Evolutionary conservation across 805 yeast genomes (phyloP).

Genomic region (Suhomyces vadensis): DNA sequence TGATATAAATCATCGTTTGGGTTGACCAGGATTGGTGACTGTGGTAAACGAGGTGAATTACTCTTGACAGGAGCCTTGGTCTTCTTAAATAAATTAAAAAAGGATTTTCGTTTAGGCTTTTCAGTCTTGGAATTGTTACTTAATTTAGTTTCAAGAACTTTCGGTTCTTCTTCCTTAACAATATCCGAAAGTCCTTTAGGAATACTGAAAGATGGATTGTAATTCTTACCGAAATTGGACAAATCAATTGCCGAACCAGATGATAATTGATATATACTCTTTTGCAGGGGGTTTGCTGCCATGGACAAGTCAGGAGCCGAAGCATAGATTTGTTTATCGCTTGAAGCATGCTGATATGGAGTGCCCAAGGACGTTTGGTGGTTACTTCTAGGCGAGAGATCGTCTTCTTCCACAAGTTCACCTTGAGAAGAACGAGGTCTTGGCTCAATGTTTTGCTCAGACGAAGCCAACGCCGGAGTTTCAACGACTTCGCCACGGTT

Average conservation of each 20-base stretch:
- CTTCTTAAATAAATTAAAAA: conserved; percentile 39
- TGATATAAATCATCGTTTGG: neutral
- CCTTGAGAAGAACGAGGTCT: conserved; percentile 9
- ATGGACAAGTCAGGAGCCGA: conserved; percentile 19
- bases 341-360: conserved; percentile 1
- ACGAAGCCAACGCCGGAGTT: neutral
- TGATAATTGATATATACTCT: conserved; percentile 13
- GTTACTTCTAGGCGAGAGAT: too few relatives aligned
- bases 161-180: conserved; percentile 8
- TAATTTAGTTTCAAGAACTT: neutral
- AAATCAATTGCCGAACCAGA: conserved; percentile 42
- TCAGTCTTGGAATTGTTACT: conserved; percentile 1
- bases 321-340: neutral
- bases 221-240: conserved; percentile 38
- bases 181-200: conserved; percentile 15
- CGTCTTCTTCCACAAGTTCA: conserved; percentile 5
- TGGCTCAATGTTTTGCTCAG: neutral
- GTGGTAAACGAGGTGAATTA: conserved; percentile 15
- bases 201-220: conserved; percentile 38
- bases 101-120: conserved; percentile 29
- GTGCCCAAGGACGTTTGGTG: neutral
- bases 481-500: neutral
- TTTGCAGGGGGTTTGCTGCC: conserved; percentile 1
- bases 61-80: conserved; percentile 13
- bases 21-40: conserved; percentile 13